Evolutionary conservation across 202 grass and related monocot species (phyloP).

Genomic region (Cymbopogon flexuosus): DNA sequence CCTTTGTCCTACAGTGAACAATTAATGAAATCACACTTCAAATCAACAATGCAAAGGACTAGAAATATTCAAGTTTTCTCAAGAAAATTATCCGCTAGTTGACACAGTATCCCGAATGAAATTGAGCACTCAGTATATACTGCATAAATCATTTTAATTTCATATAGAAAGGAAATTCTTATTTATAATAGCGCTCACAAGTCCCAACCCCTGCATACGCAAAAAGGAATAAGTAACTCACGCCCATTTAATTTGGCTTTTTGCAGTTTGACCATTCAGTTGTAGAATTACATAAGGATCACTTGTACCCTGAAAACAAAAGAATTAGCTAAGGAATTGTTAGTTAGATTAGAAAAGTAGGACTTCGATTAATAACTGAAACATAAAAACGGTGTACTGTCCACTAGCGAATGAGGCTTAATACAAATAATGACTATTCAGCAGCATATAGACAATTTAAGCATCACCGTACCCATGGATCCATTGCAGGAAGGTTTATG

Average conservation of each 20-base stretch:
- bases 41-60: slow-evolving; percentile 16
- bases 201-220: slow-evolving; percentile 12
- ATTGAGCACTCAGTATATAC: background rate
- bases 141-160: slow-evolving; percentile 1
- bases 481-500: slow-evolving; percentile 66
- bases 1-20: slow-evolving; percentile 59
- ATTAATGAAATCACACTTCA: slow-evolving; percentile 33
- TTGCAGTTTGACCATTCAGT: slow-evolving; percentile 66
- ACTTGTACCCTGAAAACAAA: slow-evolving; percentile 76
- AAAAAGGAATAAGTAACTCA: slow-evolving; percentile 48
- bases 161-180: background rate
- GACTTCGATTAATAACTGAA: background rate
- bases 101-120: background rate
- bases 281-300: slow-evolving; percentile 89
- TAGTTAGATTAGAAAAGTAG: background rate
- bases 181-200: background rate
- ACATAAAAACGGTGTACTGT: background rate
- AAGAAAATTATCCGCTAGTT: background rate
- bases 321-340: background rate
- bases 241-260: slow-evolving; percentile 95
- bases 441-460: background rate
- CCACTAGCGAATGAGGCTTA: background rate
- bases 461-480: slow-evolving; percentile 75
- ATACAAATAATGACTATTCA: background rate
- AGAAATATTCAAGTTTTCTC: slow-evolving; percentile 18